phyloP scores from a whole-genome alignment of 2,329 filamentous ascomycete species.

The Tolypocladium pustulatum region DNA sequence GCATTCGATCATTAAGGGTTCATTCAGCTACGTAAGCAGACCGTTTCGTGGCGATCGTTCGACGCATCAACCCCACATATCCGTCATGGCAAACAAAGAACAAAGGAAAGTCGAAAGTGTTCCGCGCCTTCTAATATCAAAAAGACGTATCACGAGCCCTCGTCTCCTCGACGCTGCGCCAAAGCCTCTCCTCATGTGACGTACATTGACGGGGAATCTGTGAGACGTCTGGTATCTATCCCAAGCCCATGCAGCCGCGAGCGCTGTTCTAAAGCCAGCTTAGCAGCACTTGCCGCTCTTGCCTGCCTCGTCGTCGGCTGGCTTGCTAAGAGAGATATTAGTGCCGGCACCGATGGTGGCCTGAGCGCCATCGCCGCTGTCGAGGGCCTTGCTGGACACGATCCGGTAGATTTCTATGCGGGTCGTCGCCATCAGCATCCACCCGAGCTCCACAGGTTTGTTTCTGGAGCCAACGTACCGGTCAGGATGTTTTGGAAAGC shows the following conservation, averaged over 20 bases:
- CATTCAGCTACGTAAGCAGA: slow-evolving; percentile 28
- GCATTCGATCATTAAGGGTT: slow-evolving; percentile 22
- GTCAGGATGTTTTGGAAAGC: slow-evolving; percentile 99
- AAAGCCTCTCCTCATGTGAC: slow-evolving; percentile 19
- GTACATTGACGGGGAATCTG: slow-evolving; percentile 21
- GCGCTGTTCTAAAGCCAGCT: slow-evolving; percentile 18
- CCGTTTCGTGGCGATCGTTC: slow-evolving; percentile 25
- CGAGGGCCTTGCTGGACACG: slow-evolving; percentile 93
- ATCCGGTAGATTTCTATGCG: slow-evolving; percentile 93
- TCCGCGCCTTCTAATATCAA: slow-evolving; percentile 29
- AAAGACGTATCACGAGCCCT: slow-evolving; percentile 24
- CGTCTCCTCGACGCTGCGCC: slow-evolving; percentile 19
- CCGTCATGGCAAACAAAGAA: slow-evolving; percentile 26
- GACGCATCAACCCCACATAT: slow-evolving; percentile 24
- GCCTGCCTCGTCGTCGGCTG: slow-evolving; percentile 61
- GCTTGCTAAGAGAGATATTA: slow-evolving; percentile 80
- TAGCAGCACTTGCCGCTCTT: slow-evolving; percentile 80
- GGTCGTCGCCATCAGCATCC: slow-evolving; percentile 2
- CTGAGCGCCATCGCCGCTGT: slow-evolving; percentile 74
- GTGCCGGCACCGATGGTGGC: slow-evolving; percentile 70
- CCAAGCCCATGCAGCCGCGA: slow-evolving; percentile 15
- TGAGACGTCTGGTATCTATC: slow-evolving; percentile 23
- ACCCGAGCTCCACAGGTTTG: background rate
- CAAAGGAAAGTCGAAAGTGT: slow-evolving; percentile 28
- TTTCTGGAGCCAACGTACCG: slow-evolving; percentile 45